Evolutionary conservation across 257 asterid species (phyloP).

Genomic region (Verbascum thapsus): DNA sequence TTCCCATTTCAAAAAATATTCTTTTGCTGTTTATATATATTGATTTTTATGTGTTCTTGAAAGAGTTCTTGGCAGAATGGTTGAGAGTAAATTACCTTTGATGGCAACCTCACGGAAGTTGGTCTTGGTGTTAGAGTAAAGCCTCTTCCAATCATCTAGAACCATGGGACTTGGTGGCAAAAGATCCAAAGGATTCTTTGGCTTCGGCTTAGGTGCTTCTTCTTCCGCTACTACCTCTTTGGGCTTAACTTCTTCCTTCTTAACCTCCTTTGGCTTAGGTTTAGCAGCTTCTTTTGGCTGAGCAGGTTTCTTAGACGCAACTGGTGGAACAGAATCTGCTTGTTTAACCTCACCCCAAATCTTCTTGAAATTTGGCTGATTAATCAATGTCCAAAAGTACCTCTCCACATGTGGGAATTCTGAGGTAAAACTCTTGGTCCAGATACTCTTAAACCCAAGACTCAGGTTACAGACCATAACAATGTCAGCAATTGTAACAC

Average conservation of each 20-base stretch:
- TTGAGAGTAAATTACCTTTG: conserved; percentile 62
- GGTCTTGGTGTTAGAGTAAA: conserved; percentile 90
- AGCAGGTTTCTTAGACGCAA: conserved; percentile 74
- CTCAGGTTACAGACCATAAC: conserved; percentile 59
- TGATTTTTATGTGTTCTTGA: no score
- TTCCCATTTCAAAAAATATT: no score
- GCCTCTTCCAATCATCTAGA: conserved; percentile 97
- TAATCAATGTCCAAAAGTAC: conserved; percentile 83
- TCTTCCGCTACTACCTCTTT: conserved; percentile 53
- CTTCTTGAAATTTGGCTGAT: conserved; percentile 83
- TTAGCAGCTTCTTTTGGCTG: conserved; percentile 71
- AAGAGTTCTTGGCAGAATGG: no score
- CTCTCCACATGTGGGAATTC: conserved; percentile 95
- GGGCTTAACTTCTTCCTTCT: conserved; percentile 61
- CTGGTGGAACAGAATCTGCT: conserved; percentile 61
- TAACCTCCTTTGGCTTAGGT: conserved; percentile 58
- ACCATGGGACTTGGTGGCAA: conserved; percentile 91
- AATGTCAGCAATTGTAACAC: conserved; percentile 84
- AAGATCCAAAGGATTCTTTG: conserved; percentile 92
- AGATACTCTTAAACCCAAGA: conserved; percentile 39
- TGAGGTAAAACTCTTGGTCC: conserved; percentile 83
- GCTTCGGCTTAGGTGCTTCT: conserved; percentile 89
- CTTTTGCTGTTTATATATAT: no score
- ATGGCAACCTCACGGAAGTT: conserved; percentile 96
- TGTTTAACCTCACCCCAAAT: conserved; percentile 67